These are phyloP conservation scores for Lavandula angustifolia DNA, from an alignment of 257 asterid genomes.

Conservation along the genomic window DNA sequence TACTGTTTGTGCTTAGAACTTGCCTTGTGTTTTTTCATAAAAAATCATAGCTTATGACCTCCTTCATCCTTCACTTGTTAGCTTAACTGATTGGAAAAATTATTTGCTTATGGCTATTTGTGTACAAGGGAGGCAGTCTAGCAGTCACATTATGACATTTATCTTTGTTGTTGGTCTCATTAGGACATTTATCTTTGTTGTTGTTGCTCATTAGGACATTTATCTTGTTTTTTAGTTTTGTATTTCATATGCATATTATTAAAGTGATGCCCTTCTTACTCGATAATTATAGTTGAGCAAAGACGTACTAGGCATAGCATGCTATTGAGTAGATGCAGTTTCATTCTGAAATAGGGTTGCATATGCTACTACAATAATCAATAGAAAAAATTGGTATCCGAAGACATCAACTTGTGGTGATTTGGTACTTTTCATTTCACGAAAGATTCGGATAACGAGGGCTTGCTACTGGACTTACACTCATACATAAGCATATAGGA, in stretches of 20 bases:
- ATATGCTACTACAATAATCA: background rate
- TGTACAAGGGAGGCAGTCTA: conserved; percentile 47
- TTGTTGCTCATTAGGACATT: background rate
- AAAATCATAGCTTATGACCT: conserved; percentile 29
- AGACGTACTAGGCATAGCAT: background rate
- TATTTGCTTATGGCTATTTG: conserved; percentile 53
- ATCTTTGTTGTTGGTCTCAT: conserved; percentile 26
- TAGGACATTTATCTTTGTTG: conserved; percentile 27
- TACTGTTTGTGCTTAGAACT: background rate
- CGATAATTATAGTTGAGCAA: background rate
- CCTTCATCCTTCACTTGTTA: background rate
- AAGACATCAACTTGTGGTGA: conserved; percentile 12
- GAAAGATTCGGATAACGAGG: background rate
- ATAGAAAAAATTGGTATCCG: background rate
- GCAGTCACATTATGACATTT: background rate
- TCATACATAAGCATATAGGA: background rate
- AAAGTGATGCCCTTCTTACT: background rate
- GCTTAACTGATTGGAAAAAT: conserved; percentile 24
- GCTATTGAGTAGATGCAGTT: background rate
- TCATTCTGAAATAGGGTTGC: background rate
- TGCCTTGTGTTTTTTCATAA: conserved; percentile 1
- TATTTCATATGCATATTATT: background rate
- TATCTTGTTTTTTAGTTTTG: background rate
- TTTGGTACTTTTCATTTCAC: conserved; percentile 1
- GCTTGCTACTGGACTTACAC: background rate